Base-by-base conservation (phyloP, 352 stramenopile species). In the Phytophthora sansomeana region DNA sequence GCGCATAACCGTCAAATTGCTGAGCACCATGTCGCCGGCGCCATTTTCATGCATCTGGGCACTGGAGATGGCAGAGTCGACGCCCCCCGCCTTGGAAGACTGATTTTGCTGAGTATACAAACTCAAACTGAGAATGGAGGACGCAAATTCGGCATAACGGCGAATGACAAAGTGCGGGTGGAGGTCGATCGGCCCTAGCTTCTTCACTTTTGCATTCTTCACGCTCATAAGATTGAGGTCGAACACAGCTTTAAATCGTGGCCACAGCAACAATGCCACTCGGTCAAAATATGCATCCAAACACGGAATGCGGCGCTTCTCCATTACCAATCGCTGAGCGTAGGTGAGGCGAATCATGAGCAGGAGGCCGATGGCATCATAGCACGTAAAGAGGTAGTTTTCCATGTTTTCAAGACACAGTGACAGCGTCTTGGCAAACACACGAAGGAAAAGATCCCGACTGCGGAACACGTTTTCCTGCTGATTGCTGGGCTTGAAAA, bases 281-380 rank as follows among this genome's bases (percentile, higher is more conserved):
- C 95, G 85, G 69, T 99, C 97, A 71, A 99, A 98, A 77, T 99
- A 99, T 57, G 83, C 83, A 74, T 99, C 96, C 24, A 99, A 77
- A 19, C 93, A 90, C 10, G 96, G 92, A 41, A 98, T 89, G 9
- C 83, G 83, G 0, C 89, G 77, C 48, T 92, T 91, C 51, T 93
- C 81, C 87, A 96, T 96, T 30, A 92, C 82, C 11, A 89, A 50
- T 6, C 85, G 77, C 62, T 97, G 89, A 10, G 83, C 69, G 56
- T 98, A 92, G 17, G 95, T 99, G 19, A 99, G 77, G 28, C 97
- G 97, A 66, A 99, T 98, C 96, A 99, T 99, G 14, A 99, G 86
- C n/a, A 99, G 83, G 24, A 99, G 77, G 32, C 89, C 97, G 26
- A 99, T 92, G 14, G 89, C 93, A 83, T 99, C 98, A 67, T 98